Evolutionary conservation across 1,139 yeast species (phyloP), one percentile per base, ranked within the genome.

Genomic region (Magnusiomyces tetraspermus): DNA sequence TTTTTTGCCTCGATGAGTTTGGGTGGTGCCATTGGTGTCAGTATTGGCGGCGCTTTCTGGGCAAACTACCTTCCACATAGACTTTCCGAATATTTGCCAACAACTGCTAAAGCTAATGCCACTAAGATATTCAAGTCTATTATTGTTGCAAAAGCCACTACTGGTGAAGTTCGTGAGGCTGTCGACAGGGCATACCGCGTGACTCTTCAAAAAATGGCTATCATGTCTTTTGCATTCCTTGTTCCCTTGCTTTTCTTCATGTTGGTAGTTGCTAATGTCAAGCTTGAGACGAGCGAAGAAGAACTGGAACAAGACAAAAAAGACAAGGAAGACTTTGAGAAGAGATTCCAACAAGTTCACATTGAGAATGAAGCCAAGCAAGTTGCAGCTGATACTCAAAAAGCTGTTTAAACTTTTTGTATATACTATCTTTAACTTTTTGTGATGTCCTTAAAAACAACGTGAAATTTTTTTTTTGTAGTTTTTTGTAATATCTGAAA

Each of bases 31-130:
- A 58, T 68, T 33, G 71, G 71, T 21, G 44, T 52, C 45, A 59
- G 70, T 17, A 59, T 67, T 36, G 53, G 68, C 22, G 66, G 61
- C 49, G 68, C 70, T n/a, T 60, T 67, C 53, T 66, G 63, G 61
- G 58, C 59, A 36, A 56, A 61, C 53, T 55, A 54, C 15, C 63
- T 67, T 56, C 63, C 64, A 23, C 31, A 47, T 3, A 57, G 61
- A 11, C 54, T 60, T 13, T 52, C 33, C 19, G 53, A 52, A 46
- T 53, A 51, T 41, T 53, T 60, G n/a, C 63, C 63, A 13, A 55
- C 19, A 2, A 50, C 26, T 13, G 49, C 41, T 36, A 28, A 50
- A 37, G 33, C 44, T n/a, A 48, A 50, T 31, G 55, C 55, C 30
- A 45, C 50, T 19, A 51, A 47, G 31, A 50, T 50, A 31, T 53